Percentiles rank a stretch among this genome's conserved stretches.
phyloP scores from a whole-genome alignment of 768 basidiomycete species.

The Lactarius sp. region DNA sequence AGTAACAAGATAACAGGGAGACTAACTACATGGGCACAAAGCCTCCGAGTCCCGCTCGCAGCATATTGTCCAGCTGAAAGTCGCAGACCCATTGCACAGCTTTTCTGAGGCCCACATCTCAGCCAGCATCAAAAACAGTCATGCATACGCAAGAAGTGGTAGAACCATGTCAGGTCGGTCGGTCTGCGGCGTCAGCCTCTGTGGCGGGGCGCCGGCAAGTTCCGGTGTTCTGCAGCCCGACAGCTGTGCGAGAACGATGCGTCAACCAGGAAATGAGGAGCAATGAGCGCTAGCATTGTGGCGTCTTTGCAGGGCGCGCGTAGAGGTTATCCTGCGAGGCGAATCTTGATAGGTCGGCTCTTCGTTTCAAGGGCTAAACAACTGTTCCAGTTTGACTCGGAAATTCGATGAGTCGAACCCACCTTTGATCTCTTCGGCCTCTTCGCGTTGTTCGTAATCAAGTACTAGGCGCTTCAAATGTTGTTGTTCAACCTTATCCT shows the following conservation, averaged over 20 bases:
- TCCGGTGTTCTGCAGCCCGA: conserved; percentile 12
- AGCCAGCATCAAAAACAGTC: conserved; percentile 7
- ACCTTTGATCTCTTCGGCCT: conserved; percentile 80
- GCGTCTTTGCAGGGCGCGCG: background rate
- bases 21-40: conserved; percentile 7
- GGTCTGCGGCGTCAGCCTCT: conserved; percentile 5
- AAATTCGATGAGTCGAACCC: background rate
- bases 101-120: conserved; percentile 1
- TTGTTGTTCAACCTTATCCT: conserved; percentile 95
- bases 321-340: conserved; percentile 56
- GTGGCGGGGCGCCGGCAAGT: conserved; percentile 2
- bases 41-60: conserved; percentile 8
- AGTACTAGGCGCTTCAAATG: conserved; percentile 94
- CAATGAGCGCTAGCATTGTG: conserved; percentile 18
- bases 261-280: conserved; percentile 6
- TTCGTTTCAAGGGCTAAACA: conserved; percentile 61
- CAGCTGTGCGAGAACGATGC: conserved; percentile 16
- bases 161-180: conserved; percentile 9
- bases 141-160: conserved; percentile 18
- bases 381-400: background rate
- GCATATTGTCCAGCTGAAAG: conserved; percentile 10
- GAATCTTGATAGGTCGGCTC: conserved; percentile 69
- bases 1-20: background rate
- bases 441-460: conserved; percentile 86
- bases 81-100: background rate